phyloP scores from a whole-genome alignment of 1,284 basidiomycete species.

The Pisolithus thermaeus region DNA sequence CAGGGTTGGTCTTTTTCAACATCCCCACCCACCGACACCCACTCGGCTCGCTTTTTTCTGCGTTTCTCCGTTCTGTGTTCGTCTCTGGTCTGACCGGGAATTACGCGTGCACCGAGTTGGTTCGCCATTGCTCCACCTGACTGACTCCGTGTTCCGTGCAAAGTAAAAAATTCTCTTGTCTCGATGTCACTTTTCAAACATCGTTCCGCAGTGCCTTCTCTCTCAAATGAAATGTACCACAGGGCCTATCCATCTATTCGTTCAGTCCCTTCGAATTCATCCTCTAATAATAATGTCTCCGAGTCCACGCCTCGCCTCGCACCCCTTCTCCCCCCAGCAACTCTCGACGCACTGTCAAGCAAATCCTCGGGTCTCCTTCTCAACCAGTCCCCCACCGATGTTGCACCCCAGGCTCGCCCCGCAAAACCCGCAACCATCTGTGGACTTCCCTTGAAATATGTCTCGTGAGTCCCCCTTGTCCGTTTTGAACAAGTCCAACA shows the following conservation, averaged over 20 bases:
- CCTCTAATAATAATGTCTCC: constrained; percentile 22
- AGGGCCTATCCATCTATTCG: constrained; percentile 37
- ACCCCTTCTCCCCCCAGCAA: constrained; percentile 32
- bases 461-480: constrained; percentile 42
- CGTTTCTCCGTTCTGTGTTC: too few relatives aligned
- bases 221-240: constrained; percentile 37
- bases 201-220: constrained; percentile 24
- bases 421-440: constrained; percentile 37
- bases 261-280: constrained; percentile 28
- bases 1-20: constrained; percentile 5
- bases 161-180: constrained; percentile 12
- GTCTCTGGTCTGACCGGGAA: too few relatives aligned
- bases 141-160: constrained; percentile 4
- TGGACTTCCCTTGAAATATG: constrained; percentile 57
- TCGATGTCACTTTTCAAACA: constrained; percentile 10
- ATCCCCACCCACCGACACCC: constrained; percentile 4
- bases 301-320: constrained; percentile 30
- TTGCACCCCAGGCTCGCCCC: constrained; percentile 18
- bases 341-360: constrained; percentile 24
- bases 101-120: too few relatives aligned
- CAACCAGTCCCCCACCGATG: constrained; percentile 28
- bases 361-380: constrained; percentile 29
- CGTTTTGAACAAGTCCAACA: neutral
- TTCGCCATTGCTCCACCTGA: neutral
- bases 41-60: neutral